Conservation (phyloP, 1,284 basidiomycete species). For the Thelephora terrestris region DNA sequence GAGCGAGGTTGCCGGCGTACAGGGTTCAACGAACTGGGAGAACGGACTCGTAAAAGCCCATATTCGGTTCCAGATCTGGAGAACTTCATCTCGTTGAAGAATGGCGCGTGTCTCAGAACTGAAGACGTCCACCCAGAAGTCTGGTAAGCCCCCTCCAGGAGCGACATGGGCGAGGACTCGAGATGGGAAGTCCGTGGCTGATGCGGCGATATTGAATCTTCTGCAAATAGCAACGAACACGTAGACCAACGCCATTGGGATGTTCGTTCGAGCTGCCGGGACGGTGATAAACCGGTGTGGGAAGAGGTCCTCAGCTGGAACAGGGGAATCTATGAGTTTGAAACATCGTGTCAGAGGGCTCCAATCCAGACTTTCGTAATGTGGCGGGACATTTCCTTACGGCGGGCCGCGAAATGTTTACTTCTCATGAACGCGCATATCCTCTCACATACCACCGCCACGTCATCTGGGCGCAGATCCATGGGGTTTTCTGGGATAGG, state of each 20-base stretch:
- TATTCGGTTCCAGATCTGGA: slow-evolving; percentile 4
- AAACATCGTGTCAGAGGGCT: too few species aligned
- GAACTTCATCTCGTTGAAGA: slow-evolving; percentile 12
- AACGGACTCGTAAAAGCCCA: too few species aligned
- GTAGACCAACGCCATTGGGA: slow-evolving; percentile 53
- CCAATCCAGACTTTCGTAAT: too few species aligned
- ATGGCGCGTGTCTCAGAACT: slow-evolving; percentile 22
- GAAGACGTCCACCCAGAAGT: slow-evolving; percentile 39
- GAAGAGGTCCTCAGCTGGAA: neutral
- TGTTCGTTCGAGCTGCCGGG: slow-evolving; percentile 29
- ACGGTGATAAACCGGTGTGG: slow-evolving; percentile 1
- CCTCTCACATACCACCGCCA: slow-evolving; percentile 22
- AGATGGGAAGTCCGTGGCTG: slow-evolving; percentile 44
- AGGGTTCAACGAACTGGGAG: neutral
- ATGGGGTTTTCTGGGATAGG: slow-evolving; percentile 16
- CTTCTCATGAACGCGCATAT: slow-evolving; percentile 39
- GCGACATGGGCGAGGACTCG: slow-evolving; percentile 41
- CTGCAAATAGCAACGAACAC: slow-evolving; percentile 45
- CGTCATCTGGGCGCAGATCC: slow-evolving; percentile 6
- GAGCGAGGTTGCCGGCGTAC: neutral
- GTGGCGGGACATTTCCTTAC: too few species aligned
- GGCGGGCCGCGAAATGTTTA: slow-evolving; percentile 30
- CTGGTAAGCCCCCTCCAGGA: slow-evolving; percentile 22
- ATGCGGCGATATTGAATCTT: slow-evolving; percentile 39
- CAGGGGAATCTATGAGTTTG: neutral